Base-by-base conservation (phyloP, 306 rosid species). In the Quercus variabilis region DNA sequence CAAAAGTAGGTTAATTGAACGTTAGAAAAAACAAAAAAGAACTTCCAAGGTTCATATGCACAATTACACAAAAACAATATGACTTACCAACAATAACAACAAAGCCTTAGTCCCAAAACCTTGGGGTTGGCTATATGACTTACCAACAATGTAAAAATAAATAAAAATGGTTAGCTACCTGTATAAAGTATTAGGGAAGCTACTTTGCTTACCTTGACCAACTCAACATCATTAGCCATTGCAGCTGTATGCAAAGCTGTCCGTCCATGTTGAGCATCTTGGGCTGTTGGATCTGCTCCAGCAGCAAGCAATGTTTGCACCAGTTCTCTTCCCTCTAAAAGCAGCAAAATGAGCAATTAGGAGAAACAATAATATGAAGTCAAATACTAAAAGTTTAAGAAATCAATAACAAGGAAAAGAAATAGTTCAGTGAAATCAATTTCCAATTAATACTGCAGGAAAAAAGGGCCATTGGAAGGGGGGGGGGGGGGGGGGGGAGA, bases 191-290 rank as follows among this genome's bases (percentile, higher is more conserved):
- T 13, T 64, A 69, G 52, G 13, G 76, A 71, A 62, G 80, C 15
- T 74, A 18, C 78, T 81, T 69, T 80, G 55, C 59, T 54, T 71
- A 91, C 99, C 97, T 93, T 83, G 65, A 95, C 96, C 91, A 95
- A 81, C 82, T 93, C 97, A 84, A 88, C 90, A 17, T 93, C 97
- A 83, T 91, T 87, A 63, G 93, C 90, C 98, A 95, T 93, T 38
- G 96, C 90, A 82, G 99, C 98, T 18, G 96, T 87, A 85, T 95
- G 99, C 88, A 95, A 86, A 82, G 96, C 96, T 74, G 99, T 95
- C 83, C 98, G 93, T 59, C 97, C 92, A 86, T 95, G 94, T 84
- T 88, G 98, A 52, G 85, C 78, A 87, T 95, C 99, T 78, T 92
- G 97, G 31, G 94, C 92, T 63, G 96, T 85, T 76, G 97, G 96